Conservation (phyloP, 2,329 filamentous ascomycete genomes). For the Aspergillus eucalypticola region DNA sequence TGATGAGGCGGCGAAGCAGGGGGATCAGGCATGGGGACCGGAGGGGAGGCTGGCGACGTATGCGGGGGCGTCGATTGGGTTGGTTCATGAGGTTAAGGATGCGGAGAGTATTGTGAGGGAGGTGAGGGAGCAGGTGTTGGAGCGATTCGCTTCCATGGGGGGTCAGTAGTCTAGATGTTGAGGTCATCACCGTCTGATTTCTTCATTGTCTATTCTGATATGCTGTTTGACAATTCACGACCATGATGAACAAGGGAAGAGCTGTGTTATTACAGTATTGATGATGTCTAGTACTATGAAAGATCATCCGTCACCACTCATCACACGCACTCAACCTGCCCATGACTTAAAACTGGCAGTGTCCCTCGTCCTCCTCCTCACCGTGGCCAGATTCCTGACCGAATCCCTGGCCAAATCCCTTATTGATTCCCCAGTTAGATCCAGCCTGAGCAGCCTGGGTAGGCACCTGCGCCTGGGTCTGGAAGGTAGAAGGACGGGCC, state of each 20-base stretch:
- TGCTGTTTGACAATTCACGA: too few species aligned
- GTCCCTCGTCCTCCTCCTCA: background rate
- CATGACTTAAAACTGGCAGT: background rate
- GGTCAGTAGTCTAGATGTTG: too few species aligned
- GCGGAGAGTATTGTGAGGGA: conserved; percentile 44
- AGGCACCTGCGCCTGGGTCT: background rate
- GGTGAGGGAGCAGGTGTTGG: background rate
- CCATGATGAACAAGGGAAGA: too few species aligned
- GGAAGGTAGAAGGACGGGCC: background rate
- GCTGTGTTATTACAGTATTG: background rate
- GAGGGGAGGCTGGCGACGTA: conserved; percentile 54
- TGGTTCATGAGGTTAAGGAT: conserved; percentile 44
- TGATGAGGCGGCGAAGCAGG: conserved; percentile 42
- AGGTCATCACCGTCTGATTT: too few species aligned
- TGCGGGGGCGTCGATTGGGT: conserved; percentile 50
- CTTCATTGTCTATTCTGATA: too few species aligned
- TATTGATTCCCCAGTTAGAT: background rate
- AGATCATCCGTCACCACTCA: background rate
- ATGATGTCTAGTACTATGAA: background rate
- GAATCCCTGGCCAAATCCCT: background rate
- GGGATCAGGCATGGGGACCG: conserved; percentile 51
- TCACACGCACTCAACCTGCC: background rate
- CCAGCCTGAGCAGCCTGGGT: background rate
- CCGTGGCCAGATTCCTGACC: background rate
- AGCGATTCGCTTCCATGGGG: background rate